These are phyloP conservation scores for Croton setiger DNA, from an alignment of 441 rosid genomes.

Conservation along the genomic window DNA sequence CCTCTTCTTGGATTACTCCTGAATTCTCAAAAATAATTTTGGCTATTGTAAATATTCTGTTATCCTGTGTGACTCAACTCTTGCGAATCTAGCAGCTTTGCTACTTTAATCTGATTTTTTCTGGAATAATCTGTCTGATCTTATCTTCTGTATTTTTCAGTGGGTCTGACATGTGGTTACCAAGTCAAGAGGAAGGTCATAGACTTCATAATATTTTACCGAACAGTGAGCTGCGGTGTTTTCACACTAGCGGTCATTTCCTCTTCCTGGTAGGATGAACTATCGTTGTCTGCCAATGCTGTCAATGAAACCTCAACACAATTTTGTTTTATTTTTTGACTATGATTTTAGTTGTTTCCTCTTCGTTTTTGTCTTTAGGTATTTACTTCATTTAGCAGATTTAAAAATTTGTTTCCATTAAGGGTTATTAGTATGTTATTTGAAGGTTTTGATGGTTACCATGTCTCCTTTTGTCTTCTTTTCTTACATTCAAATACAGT, in stretches of 20 bases:
- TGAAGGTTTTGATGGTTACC: not conserved
- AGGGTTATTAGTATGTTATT: not conserved
- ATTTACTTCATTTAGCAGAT: not conserved
- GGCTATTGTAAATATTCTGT: too few relatives aligned
- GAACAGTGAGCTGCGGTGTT: slow-evolving; percentile 53
- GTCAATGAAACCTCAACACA: not conserved
- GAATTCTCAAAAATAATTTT: not conserved
- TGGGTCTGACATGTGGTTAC: slow-evolving; percentile 72
- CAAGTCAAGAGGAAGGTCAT: slow-evolving; percentile 63
- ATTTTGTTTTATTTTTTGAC: too few relatives aligned
- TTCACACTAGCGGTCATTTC: slow-evolving; percentile 59
- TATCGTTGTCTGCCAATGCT: not conserved
- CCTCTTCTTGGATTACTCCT: too few relatives aligned
- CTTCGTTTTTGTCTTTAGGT: too few relatives aligned
- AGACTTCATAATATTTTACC: slow-evolving; percentile 43
- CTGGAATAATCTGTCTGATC: slow-evolving; percentile 10
- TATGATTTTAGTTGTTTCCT: too few relatives aligned
- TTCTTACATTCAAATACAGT: not conserved
- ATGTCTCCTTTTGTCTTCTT: not conserved
- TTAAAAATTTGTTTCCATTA: not conserved
- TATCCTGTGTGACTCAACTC: not conserved
- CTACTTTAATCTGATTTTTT: slow-evolving; percentile 4
- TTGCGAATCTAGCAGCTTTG: not conserved
- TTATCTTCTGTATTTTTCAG: slow-evolving; percentile 31
- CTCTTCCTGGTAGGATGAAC: slow-evolving; percentile 70